Base-by-base conservation (phyloP, 768 basidiomycete species). In the Crassisporium funariophilum region DNA sequence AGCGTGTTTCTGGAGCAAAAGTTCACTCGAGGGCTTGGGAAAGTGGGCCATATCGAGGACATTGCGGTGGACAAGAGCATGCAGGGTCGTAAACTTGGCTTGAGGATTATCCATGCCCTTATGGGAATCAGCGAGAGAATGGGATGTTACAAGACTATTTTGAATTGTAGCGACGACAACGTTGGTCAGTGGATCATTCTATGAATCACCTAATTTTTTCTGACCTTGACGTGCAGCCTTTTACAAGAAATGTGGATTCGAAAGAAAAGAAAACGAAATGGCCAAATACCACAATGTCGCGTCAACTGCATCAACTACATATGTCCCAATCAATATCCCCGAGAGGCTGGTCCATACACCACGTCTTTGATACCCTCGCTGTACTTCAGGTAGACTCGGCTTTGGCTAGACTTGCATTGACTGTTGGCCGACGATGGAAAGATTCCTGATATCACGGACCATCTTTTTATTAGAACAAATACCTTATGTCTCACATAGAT, bases 41-140 rank as follows among this genome's bases (percentile, higher is more conserved):
- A 77, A 53, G 90, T 93, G 11, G 97, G 95, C 0, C 97, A 99
- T 62, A 94, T 99, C 53, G 97, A 99, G 69, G 97, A 99, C 64
- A 97, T 99, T 52, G 95, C 92, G 3, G 95, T 99, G 15, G 83
- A 89, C 68, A 84, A 86, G 69, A 73, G 66, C 34, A 81, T 88
- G 70, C 94, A 97, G 74, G 97, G 97, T 23, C 88, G 87, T 70
- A 94, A 91, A 66, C 77, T 99, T 23, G 97, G 97, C 0, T 66
- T 90, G 68, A 78, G 86, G 56, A 75, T 98, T 56, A 93, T 99
- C 62, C 79, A 91, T 56, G 87, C 90, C 4, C 76, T 98, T 57
- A 90, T 88, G 2, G 77, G 76, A 42, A 84, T 98, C 60, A 89
- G 91, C 64, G 87, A 94, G 79, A 71, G 65, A 52, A 70, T 74